These are phyloP conservation scores for Erodium maritimum DNA, from an alignment of 345 rosid genomes.

Conservation along the genomic window DNA sequence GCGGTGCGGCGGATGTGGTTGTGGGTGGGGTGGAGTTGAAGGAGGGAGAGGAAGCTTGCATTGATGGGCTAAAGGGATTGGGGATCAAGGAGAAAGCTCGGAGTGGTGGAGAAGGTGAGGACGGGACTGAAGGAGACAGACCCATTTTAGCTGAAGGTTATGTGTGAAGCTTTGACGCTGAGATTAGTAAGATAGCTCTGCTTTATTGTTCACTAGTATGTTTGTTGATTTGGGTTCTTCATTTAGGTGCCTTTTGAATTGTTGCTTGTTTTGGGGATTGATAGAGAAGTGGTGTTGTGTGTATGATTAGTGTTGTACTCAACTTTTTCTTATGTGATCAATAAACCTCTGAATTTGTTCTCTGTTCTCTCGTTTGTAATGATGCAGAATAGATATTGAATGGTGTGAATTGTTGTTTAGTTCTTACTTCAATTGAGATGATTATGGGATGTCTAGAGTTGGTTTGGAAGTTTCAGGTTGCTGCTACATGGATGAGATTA, in stretches of 20 bases:
- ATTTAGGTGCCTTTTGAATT: too few species aligned
- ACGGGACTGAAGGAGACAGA: background rate
- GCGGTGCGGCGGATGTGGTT: slow-evolving; percentile 5
- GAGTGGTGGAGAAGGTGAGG: background rate
- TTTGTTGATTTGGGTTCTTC: background rate
- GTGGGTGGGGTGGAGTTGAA: slow-evolving; percentile 17
- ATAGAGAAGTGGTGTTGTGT: background rate
- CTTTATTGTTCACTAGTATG: background rate
- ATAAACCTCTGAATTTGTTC: background rate
- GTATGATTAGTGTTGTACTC: background rate
- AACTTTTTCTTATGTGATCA: background rate
- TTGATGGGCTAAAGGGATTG: slow-evolving; percentile 7
- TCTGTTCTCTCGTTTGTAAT: background rate
- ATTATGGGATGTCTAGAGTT: background rate
- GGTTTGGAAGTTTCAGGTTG: too few species aligned
- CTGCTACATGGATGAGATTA: too few species aligned
- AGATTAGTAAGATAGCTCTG: background rate
- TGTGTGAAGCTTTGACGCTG: background rate
- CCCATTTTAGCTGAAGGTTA: background rate
- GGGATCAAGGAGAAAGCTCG: background rate
- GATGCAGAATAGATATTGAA: background rate
- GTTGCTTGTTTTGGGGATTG: background rate
- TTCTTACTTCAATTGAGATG: background rate
- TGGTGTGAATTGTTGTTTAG: too few species aligned
- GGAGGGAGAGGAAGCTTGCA: slow-evolving; percentile 15